These are phyloP conservation scores for Micractinium sp. DNA, from an alignment of 139 green algal species.

Conservation along the genomic window DNA sequence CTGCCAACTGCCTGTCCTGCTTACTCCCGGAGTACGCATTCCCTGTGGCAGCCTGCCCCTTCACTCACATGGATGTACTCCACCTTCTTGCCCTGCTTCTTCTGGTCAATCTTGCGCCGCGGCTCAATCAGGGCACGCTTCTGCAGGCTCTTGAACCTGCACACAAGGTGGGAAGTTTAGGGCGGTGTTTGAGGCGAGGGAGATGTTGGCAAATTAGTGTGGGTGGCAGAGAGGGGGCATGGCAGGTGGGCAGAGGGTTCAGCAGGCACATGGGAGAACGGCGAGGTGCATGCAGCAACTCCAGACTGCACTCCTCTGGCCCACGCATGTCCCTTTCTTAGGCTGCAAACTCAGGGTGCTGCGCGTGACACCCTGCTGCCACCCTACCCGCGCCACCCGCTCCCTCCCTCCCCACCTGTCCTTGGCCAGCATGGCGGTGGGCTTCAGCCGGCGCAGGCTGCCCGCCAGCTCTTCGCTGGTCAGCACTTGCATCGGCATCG, in stretches of 20 bases:
- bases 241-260: not conserved
- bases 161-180: conserved; percentile 6
- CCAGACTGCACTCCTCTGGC: not conserved
- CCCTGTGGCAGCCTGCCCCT: not conserved
- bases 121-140: conserved; percentile 83
- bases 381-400: no score
- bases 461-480: conserved; percentile 73
- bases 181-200: not conserved
- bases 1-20: no score
- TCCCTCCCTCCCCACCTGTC: conserved; percentile 39
- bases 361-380: no score
- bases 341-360: no score
- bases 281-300: not conserved
- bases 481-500: conserved; percentile 74
- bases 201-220: not conserved
- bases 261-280: not conserved
- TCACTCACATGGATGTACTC: conserved; percentile 36
- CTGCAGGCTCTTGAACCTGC: conserved; percentile 86
- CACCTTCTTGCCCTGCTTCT: conserved; percentile 50
- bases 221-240: not conserved
- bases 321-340: not conserved
- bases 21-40: no score
- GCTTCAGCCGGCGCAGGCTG: conserved; percentile 68
- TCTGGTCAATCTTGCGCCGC: conserved; percentile 52
- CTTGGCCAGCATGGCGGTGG: conserved; percentile 47